These are phyloP conservation scores for Sporothrix curviconia DNA, from an alignment of 2,329 filamentous ascomycete species.

Conservation along the genomic window DNA sequence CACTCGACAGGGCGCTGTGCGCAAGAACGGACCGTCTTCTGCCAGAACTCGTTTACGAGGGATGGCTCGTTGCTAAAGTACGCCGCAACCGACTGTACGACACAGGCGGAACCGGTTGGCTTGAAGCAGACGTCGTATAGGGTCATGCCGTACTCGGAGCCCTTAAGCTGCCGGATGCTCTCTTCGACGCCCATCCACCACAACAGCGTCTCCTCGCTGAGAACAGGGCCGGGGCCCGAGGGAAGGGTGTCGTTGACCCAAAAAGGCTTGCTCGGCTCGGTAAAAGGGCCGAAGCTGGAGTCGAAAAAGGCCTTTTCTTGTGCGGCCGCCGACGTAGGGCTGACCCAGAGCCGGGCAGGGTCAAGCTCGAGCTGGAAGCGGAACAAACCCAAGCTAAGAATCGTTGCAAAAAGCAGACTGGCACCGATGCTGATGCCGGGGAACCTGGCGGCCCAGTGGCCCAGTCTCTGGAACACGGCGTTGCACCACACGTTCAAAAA, in stretches of 20 bases:
- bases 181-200: conserved; percentile 95
- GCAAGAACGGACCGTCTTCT: conserved; percentile 64
- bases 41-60: conserved; percentile 64
- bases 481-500: conserved; percentile 78
- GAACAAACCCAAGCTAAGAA: conserved; percentile 83
- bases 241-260: conserved; percentile 78
- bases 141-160: conserved; percentile 58
- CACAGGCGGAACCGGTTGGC: conserved; percentile 80
- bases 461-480: conserved; percentile 70
- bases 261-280: conserved; percentile 83
- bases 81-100: conserved; percentile 84
- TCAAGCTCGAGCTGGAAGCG: conserved; percentile 85
- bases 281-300: conserved; percentile 92
- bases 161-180: conserved; percentile 65
- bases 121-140: conserved; percentile 90
- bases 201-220: conserved; percentile 78
- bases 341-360: conserved; percentile 93
- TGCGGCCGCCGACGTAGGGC: conserved; percentile 81
- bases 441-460: conserved; percentile 73
- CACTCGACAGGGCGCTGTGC: conserved; percentile 75
- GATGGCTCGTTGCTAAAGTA: conserved; percentile 70
- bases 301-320: conserved; percentile 95
- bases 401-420: conserved; percentile 66
- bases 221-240: conserved; percentile 62
- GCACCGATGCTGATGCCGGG: conserved; percentile 74